These are phyloP conservation scores for Tricholoma bakamatsutake DNA, from an alignment of 768 basidiomycete species.

Conservation along the genomic window DNA sequence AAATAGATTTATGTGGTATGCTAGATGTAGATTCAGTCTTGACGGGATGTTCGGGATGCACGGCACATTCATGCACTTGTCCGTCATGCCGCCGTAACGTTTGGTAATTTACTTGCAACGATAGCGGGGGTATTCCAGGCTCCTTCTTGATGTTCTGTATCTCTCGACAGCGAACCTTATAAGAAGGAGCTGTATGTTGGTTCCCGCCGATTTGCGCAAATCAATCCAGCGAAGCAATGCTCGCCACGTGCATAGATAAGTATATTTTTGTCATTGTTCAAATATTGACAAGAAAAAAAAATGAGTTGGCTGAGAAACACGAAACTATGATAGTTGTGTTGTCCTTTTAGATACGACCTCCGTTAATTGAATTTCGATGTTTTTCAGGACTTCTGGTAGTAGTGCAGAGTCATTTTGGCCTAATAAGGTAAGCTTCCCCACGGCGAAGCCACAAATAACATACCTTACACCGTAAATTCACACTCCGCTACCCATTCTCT, in stretches of 20 bases:
- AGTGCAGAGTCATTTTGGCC: slow-evolving; percentile 14
- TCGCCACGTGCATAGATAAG: background rate
- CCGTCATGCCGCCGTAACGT: background rate
- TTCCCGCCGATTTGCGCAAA: background rate
- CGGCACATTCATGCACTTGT: background rate
- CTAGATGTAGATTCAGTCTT: background rate
- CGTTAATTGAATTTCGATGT: background rate
- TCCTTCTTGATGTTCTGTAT: background rate
- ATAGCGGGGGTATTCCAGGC: background rate
- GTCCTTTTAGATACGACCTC: background rate
- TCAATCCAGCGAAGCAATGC: background rate
- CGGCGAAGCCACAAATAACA: slow-evolving; percentile 41
- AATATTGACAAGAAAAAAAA: background rate
- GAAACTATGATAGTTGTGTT: background rate
- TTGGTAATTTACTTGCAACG: background rate
- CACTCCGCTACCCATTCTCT: slow-evolving; percentile 43
- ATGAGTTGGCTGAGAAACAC: background rate
- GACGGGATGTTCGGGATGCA: background rate
- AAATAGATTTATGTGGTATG: background rate
- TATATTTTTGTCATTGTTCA: background rate
- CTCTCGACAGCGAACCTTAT: background rate
- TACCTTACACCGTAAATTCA: slow-evolving; percentile 31
- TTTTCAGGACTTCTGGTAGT: slow-evolving; percentile 15
- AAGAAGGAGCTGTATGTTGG: background rate
- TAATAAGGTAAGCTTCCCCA: slow-evolving; percentile 36